Conservation (phyloP, 331 rosid genomes). For the Telfairia occidentalis region DNA sequence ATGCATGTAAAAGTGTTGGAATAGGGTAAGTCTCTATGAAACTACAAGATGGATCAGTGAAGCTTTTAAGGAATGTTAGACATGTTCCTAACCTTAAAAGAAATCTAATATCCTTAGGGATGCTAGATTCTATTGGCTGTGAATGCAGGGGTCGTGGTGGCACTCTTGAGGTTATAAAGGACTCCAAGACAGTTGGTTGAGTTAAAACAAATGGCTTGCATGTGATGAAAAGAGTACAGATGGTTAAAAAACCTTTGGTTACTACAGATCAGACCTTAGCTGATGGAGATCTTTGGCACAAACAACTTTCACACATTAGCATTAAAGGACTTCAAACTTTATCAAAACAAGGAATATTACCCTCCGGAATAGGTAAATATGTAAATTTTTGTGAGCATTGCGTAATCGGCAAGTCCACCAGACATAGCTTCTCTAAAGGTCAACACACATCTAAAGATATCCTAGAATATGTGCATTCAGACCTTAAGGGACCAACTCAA, state of each 20-base stretch:
- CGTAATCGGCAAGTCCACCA: background rate
- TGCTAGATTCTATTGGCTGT: background rate
- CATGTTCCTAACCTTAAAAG: background rate
- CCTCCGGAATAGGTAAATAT: fast-evolving
- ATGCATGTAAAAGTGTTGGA: no score
- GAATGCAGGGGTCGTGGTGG: background rate
- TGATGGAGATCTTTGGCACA: background rate
- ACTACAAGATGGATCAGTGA: no score
- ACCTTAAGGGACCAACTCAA: background rate
- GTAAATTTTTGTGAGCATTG: background rate
- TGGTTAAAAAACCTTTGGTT: no score
- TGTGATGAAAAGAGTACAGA: no score
- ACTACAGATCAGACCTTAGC: background rate
- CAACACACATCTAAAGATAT: background rate
- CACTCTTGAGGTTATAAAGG: no score
- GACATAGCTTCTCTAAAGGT: background rate
- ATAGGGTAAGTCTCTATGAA: no score
- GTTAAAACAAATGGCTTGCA: no score
- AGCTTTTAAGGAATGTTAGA: background rate
- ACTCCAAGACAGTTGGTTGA: no score
- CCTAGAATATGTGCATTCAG: background rate
- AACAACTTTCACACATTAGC: no score
- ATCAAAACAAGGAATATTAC: background rate
- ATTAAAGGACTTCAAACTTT: no score
- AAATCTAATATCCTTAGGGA: background rate